Base-by-base conservation (phyloP, 257 asterid species). In the Solanum paucissectum region DNA sequence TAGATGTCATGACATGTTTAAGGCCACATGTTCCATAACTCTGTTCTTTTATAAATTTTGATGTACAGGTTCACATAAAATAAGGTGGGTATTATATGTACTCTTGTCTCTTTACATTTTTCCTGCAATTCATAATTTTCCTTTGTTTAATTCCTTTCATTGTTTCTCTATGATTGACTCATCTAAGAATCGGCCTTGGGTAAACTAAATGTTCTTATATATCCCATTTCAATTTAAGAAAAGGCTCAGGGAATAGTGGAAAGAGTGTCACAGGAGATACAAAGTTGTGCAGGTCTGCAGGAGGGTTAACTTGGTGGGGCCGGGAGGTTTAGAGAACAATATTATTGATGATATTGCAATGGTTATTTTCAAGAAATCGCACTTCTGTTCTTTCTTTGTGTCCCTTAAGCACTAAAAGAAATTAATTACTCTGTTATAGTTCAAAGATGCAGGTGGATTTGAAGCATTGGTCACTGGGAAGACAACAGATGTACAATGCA, bases 371-470 rank as follows among this genome's bases (percentile, higher is more conserved):
- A 79, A 25, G 40, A 23, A 79, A n/a, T 79, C 32, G 68, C 40
- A 44, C 66, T 4, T 79, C 40, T 79, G 34, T 81, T 2, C 68
- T 46, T 27, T 46, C 37, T 81, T 13, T 46, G n/a, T 81, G 42
- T 29, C 69, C 69, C 20, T 81, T 81, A 18, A 16, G 85, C 85
- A 46, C 18, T 46, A 29, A 81, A 81, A 81, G 18, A 46, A 23
- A 27, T 66, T 42, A 34, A 37, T 29, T 71, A 62, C 74, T n/a
- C 81, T 81, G 83, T 83, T 73, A 32, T n/a, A 95, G 98, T 88
- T 95, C 92, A 94, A 92, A 87, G 98, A 94, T 92, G 95, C 96
- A 62, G 98, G 98, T 84, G 97, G 98, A 6, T 94, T 94, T 87
- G 96, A 95, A 85, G 95, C 95, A 73, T 34, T 95, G 85, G 93